These are phyloP conservation scores for Torulaspora indica DNA, from an alignment of 805 yeast species.

Conservation along the genomic window DNA sequence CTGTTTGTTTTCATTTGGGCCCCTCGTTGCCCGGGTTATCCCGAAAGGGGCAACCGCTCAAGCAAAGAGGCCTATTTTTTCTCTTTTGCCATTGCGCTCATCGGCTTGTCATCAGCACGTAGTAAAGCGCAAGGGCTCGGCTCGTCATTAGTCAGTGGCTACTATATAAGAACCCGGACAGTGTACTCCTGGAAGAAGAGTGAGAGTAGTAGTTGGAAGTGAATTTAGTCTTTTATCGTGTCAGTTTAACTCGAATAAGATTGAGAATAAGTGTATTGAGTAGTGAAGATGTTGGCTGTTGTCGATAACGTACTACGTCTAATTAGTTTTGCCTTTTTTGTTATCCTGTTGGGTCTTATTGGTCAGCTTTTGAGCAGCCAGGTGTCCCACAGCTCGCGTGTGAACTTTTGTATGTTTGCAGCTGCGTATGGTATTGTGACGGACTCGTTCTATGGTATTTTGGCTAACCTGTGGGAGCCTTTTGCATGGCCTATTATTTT, in stretches of 20 bases:
- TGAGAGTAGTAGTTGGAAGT: too few relatives aligned
- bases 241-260: too few relatives aligned
- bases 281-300: conserved; percentile 50
- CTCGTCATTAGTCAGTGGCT: background rate
- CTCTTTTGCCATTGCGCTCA: conserved; percentile 1
- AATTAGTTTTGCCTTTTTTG: conserved; percentile 68
- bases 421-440: conserved; percentile 81
- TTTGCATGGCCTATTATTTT: conserved; percentile 85
- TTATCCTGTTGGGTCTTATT: conserved; percentile 77
- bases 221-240: too few relatives aligned
- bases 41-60: conserved; percentile 8
- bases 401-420: conserved; percentile 82
- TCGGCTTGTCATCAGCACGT: background rate
- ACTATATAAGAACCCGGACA: too few relatives aligned
- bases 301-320: conserved; percentile 74
- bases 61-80: background rate
- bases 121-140: conserved; percentile 1
- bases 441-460: conserved; percentile 71
- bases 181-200: too few relatives aligned
- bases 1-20: background rate
- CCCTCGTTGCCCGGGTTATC: conserved; percentile 1
- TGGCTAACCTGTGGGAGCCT: conserved; percentile 65
- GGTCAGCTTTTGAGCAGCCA: conserved; percentile 80
- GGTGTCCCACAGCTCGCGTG: conserved; percentile 58
- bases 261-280: too few relatives aligned